Base-by-base conservation (phyloP, 306 rosid genomes). In the Cucumis cinereus region DNA sequence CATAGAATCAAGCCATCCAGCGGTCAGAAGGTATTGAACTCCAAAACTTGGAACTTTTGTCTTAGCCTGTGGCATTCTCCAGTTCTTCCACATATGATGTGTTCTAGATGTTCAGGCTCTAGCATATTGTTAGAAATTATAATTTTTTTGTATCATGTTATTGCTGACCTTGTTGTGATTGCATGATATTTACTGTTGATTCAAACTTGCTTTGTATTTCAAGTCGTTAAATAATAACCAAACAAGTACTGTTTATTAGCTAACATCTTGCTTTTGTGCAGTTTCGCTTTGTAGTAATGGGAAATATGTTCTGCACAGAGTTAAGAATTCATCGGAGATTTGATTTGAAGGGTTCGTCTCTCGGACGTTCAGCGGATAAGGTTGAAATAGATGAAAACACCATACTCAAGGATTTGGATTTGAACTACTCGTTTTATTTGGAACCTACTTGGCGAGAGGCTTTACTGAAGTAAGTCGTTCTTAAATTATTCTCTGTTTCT, bases 251-350 rank as follows among this genome's bases (percentile, higher is more conserved):
- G 43, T 77, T 63, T 57, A 49, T 64, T 9, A 16, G 3, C 77
- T 54, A 33, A 56, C 73, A 68, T 59, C 71, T 62, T 75, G 77
- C 82, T 57, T 78, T 58, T 62, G 49, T 85, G 88, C 96, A 94
- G 99, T 94, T 94, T 83, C 95, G 99, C 50, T 94, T 94, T 86
- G 99, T 94, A 43, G 97, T 94, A 73, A 94, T 94, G 99, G 99
- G 99, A 81, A 94, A 94, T 88, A 94, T 94, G 99, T 94, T 94
- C 87, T 94, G 99, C 85, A 94, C 99, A 49, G 97, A 94, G 85
- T 81, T 94, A 79, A 89, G 99, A 87, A 94, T 94, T 80, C 99
- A 94, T 86, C 82, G 96, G 67, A 86, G 99, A 82, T 94, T 83
- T 78, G 99, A 94, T 81, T 85, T 94, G 84, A 94, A 94, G 83